Evolutionary conservation across 192 early-diverging fungal genomes (phyloP).

Genomic region (Coemansia sp.): DNA sequence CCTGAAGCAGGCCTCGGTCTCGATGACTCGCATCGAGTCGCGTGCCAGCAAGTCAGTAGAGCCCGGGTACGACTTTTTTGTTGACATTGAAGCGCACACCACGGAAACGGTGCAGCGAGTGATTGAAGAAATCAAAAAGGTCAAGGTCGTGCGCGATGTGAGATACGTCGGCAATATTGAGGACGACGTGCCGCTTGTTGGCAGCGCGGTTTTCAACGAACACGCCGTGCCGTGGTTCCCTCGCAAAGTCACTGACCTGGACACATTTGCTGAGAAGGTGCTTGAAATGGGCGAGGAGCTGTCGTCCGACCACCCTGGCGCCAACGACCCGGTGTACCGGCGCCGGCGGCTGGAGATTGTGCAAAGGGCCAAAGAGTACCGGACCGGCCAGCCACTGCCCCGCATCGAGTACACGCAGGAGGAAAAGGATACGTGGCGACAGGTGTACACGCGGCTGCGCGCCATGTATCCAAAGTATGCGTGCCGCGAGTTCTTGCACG

Average conservation of each 20-base stretch:
- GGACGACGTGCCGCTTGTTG: neutral
- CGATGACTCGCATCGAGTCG: slow-evolving; percentile 92
- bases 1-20: slow-evolving; percentile 67
- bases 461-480: slow-evolving; percentile 78
- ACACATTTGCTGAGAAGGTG: slow-evolving; percentile 87
- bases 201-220: neutral
- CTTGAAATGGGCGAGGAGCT: slow-evolving; percentile 88
- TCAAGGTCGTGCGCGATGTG: slow-evolving; percentile 65
- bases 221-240: slow-evolving; percentile 85
- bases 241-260: slow-evolving; percentile 85
- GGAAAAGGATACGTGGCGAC: slow-evolving; percentile 82
- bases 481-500: slow-evolving; percentile 87
- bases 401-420: slow-evolving; percentile 72
- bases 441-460: slow-evolving; percentile 70
- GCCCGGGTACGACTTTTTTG: slow-evolving; percentile 88
- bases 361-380: slow-evolving; percentile 73
- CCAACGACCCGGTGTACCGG: slow-evolving; percentile 80
- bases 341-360: slow-evolving; percentile 79
- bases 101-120: slow-evolving; percentile 59
- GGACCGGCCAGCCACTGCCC: slow-evolving; percentile 72
- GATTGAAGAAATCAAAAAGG: slow-evolving; percentile 57
- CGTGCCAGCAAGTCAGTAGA: slow-evolving; percentile 76
- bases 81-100: slow-evolving; percentile 76
- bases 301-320: slow-evolving; percentile 90
- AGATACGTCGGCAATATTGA: slow-evolving; percentile 27